These are phyloP conservation scores for Pistacia integerrima DNA, from an alignment of 345 rosid genomes.

Conservation along the genomic window DNA sequence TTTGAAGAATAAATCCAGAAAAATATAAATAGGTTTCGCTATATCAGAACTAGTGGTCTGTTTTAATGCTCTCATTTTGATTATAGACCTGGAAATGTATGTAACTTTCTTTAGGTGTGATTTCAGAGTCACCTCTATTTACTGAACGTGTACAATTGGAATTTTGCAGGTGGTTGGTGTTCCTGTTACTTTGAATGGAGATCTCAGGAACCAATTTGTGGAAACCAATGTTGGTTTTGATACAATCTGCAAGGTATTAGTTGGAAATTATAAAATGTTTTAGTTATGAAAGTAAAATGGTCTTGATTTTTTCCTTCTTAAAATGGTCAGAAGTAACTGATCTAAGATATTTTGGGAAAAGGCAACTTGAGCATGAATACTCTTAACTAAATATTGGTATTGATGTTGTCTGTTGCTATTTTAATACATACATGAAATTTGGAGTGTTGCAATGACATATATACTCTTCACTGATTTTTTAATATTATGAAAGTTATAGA, in stretches of 20 bases:
- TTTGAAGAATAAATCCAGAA: background rate
- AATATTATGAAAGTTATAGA: background rate
- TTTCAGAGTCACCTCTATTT: background rate
- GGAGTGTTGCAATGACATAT: background rate
- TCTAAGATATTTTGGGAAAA: background rate
- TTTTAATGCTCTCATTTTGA: conserved; percentile 5
- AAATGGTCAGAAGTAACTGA: background rate
- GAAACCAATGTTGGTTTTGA: conserved; percentile 98
- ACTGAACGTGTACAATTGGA: background rate
- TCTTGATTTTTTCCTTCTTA: background rate
- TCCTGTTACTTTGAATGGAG: conserved; percentile 96
- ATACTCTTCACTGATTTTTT: background rate
- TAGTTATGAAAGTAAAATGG: background rate
- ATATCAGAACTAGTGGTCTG: background rate
- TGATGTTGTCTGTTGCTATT: background rate
- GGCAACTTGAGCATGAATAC: background rate
- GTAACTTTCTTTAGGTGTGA: background rate
- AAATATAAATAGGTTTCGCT: background rate
- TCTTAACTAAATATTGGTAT: background rate
- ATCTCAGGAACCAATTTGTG: conserved; percentile 94
- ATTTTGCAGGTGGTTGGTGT: conserved; percentile 86
- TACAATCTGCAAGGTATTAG: conserved; percentile 88
- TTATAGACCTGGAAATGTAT: conserved; percentile 2
- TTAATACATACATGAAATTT: background rate
- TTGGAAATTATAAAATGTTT: background rate